Evolutionary conservation across 345 rosid species (phyloP).

Genomic region (Pugionium dolabratum): DNA sequence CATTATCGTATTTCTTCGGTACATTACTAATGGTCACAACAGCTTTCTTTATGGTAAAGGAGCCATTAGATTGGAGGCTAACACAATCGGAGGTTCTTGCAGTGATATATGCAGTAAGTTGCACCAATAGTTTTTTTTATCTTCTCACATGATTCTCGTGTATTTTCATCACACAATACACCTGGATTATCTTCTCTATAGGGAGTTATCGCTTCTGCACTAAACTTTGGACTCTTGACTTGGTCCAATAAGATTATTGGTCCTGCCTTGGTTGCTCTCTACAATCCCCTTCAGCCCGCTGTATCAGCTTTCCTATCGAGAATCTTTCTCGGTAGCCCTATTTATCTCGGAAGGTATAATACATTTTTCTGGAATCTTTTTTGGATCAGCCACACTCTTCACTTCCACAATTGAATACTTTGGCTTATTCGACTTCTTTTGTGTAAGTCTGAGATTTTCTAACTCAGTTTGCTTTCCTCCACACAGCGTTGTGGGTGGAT

Average conservation of each 20-base stretch:
- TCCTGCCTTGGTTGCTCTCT: constrained; percentile 93
- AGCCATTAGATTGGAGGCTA: constrained; percentile 79
- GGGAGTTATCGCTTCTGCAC: constrained; percentile 89
- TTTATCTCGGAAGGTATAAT: constrained; percentile 87
- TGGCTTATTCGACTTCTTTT: not conserved
- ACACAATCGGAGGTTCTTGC: constrained; percentile 78
- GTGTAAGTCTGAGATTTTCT: too few relatives aligned
- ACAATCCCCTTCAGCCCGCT: constrained; percentile 95
- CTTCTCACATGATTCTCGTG: constrained; percentile 13
- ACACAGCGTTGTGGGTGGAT: constrained; percentile 84
- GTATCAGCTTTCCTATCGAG: constrained; percentile 83
- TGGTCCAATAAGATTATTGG: constrained; percentile 98
- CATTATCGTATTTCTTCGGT: constrained; percentile 81
- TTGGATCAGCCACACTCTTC: constrained; percentile 1
- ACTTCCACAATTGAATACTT: not conserved
- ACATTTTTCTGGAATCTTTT: constrained; percentile 6
- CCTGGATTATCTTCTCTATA: constrained; percentile 36
- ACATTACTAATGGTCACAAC: constrained; percentile 67
- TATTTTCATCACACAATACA: not conserved
- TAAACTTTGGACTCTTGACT: constrained; percentile 86
- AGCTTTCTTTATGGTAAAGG: constrained; percentile 62
- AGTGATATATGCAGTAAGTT: constrained; percentile 86
- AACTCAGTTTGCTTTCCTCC: not conserved
- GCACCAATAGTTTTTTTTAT: not conserved
- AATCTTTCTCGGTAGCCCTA: too few relatives aligned